Conservation (phyloP, 805 yeast genomes). For the Tetrapisispora phaffii region DNA sequence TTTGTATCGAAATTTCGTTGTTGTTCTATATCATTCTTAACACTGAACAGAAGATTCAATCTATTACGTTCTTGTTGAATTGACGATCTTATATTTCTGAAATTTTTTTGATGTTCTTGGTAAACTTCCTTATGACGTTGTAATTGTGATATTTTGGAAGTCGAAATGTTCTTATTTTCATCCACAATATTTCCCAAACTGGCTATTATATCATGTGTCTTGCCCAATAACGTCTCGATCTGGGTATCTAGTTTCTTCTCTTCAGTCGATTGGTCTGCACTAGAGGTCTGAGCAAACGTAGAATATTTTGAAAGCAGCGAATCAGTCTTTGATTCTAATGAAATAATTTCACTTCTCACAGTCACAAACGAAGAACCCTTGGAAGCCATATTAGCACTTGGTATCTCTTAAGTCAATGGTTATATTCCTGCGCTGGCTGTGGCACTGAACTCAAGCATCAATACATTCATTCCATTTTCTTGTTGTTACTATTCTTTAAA, state of each 20-base stretch:
- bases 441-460: too few species aligned
- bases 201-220: slow-evolving; percentile 45
- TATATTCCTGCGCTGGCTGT: too few species aligned
- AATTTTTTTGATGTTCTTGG: slow-evolving; percentile 58
- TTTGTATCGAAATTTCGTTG: slow-evolving; percentile 33
- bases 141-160: slow-evolving; percentile 71
- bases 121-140: slow-evolving; percentile 72
- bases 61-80: slow-evolving; percentile 70
- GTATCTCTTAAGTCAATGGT: too few species aligned
- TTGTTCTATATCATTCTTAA: slow-evolving; percentile 68
- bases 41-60: slow-evolving; percentile 61
- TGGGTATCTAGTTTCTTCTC: slow-evolving; percentile 38
- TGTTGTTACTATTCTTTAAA: too few species aligned
- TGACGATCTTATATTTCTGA: slow-evolving; percentile 44
- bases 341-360: slow-evolving; percentile 55
- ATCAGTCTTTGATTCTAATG: slow-evolving; percentile 62
- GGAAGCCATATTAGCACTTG: background rate
- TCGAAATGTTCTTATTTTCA: slow-evolving; percentile 45
- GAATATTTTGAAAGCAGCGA: slow-evolving; percentile 43
- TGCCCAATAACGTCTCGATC: slow-evolving; percentile 43
- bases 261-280: slow-evolving; percentile 38
- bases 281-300: slow-evolving; percentile 42
- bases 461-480: too few species aligned
- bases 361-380: slow-evolving; percentile 45
- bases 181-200: slow-evolving; percentile 47